phyloP scores from a whole-genome alignment of 129 eudicot genomes.

The Flaveria linearis region DNA sequence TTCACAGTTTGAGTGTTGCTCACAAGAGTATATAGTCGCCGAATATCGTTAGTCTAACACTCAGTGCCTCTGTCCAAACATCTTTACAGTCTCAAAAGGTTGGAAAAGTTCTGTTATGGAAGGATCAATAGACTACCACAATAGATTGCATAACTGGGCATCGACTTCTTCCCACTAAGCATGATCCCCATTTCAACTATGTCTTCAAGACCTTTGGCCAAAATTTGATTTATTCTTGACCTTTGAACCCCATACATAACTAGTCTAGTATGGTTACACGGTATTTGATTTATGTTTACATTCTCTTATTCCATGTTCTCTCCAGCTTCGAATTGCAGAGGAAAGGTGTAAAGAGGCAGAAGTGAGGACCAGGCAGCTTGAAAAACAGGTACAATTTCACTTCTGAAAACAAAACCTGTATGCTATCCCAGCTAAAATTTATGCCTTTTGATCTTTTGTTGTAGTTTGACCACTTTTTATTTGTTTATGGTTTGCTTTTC shows the following conservation, averaged over 20 bases:
- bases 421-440: constrained; percentile 3
- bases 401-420: constrained; percentile 1
- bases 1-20: too few species aligned
- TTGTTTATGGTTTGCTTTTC: neutral
- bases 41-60: too few species aligned
- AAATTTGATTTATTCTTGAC: too few species aligned
- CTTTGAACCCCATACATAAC: too few species aligned
- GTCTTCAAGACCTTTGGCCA: too few species aligned
- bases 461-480: constrained; percentile 17
- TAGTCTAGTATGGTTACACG: neutral
- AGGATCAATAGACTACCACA: too few species aligned
- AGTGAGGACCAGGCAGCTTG: constrained; percentile 82
- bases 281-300: constrained; percentile 7
- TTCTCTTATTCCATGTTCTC: constrained; percentile 20
- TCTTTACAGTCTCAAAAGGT: too few species aligned
- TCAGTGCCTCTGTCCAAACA: too few species aligned
- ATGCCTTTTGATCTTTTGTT: constrained; percentile 20
- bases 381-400: constrained; percentile 60
- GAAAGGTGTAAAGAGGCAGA: constrained; percentile 73
- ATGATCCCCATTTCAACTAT: too few species aligned
- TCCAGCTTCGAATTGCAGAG: constrained; percentile 79
- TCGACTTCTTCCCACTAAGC: neutral
- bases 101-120: too few species aligned
- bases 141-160: too few species aligned
- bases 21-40: too few species aligned